These are phyloP conservation scores for Wallacemonas sp. DNA, from an alignment of 208 protist genomes.

Conservation along the genomic window DNA sequence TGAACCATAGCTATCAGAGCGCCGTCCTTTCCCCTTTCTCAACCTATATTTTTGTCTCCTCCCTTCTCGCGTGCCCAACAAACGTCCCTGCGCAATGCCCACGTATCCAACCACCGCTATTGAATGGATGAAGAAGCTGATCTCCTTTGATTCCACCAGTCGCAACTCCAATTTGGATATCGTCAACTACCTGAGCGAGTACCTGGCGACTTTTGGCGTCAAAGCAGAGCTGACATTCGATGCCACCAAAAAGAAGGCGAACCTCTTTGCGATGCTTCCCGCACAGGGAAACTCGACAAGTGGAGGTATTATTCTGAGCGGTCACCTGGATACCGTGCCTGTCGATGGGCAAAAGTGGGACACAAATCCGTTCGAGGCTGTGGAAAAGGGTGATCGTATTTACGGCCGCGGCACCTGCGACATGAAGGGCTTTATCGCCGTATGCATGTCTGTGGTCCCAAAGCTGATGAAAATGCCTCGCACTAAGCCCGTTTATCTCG, in stretches of 20 bases:
- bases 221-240: conserved; percentile 31
- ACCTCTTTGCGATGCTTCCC: conserved; percentile 50
- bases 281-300: conserved; percentile 25
- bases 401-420: conserved; percentile 61
- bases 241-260: conserved; percentile 39
- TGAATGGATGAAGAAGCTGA: conserved; percentile 49
- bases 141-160: conserved; percentile 44
- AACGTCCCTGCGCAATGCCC: not conserved
- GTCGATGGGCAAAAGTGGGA: conserved; percentile 60
- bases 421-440: conserved; percentile 62
- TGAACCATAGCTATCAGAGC: no score
- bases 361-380: conserved; percentile 39
- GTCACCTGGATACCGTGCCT: conserved; percentile 49
- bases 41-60: conserved; percentile 12
- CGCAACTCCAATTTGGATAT: conserved; percentile 51
- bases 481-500: conserved; percentile 44
- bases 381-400: conserved; percentile 27
- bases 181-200: conserved; percentile 32
- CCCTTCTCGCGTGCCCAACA: not conserved
- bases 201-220: conserved; percentile 27
- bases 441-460: conserved; percentile 48
- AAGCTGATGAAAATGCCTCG: conserved; percentile 44
- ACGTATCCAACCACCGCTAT: conserved; percentile 9
- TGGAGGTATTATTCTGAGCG: conserved; percentile 54
- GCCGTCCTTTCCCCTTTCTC: no score